phyloP scores from a whole-genome alignment of 2,329 filamentous ascomycete genomes.

The Gyromitra esculenta region DNA sequence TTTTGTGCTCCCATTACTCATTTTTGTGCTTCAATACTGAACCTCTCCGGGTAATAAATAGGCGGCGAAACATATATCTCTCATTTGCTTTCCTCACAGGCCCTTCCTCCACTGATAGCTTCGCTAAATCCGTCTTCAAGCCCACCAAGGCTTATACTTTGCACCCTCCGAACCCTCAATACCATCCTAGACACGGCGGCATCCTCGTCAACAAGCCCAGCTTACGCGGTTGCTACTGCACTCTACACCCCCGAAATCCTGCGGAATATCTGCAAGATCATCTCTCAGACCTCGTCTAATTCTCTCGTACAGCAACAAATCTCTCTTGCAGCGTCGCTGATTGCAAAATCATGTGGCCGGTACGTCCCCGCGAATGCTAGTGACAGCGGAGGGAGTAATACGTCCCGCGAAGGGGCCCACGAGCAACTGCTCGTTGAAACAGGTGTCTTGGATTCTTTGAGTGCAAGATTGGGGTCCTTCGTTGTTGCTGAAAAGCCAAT shows the following conservation, averaged over 20 bases:
- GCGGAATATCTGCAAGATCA: conserved; percentile 67
- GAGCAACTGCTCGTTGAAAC: conserved; percentile 76
- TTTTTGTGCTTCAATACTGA: conserved; percentile 30
- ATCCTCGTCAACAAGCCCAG: conserved; percentile 44
- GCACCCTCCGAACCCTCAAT: conserved; percentile 77
- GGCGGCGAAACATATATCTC: conserved; percentile 81
- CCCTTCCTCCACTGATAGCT: conserved; percentile 75
- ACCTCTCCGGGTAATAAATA: conserved; percentile 60
- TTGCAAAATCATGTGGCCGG: conserved; percentile 59
- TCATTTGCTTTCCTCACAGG: conserved; percentile 74
- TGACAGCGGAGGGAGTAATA: conserved; percentile 56
- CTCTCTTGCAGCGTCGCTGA: conserved; percentile 68
- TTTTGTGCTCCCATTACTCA: background rate
- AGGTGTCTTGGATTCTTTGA: conserved; percentile 81
- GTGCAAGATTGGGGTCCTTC: conserved; percentile 76
- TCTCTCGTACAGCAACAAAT: conserved; percentile 71
- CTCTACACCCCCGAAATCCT: conserved; percentile 68
- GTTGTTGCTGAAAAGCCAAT: conserved; percentile 66
- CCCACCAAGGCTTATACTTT: conserved; percentile 73
- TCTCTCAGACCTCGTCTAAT: conserved; percentile 69
- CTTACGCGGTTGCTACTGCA: conserved; percentile 44
- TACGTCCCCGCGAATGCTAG: conserved; percentile 10
- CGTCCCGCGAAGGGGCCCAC: conserved; percentile 74
- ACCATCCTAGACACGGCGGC: conserved; percentile 59
- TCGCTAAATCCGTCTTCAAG: conserved; percentile 74